Base-by-base conservation (phyloP, 1,284 basidiomycete species). In the Moesziomyces parantarcticus region DNA sequence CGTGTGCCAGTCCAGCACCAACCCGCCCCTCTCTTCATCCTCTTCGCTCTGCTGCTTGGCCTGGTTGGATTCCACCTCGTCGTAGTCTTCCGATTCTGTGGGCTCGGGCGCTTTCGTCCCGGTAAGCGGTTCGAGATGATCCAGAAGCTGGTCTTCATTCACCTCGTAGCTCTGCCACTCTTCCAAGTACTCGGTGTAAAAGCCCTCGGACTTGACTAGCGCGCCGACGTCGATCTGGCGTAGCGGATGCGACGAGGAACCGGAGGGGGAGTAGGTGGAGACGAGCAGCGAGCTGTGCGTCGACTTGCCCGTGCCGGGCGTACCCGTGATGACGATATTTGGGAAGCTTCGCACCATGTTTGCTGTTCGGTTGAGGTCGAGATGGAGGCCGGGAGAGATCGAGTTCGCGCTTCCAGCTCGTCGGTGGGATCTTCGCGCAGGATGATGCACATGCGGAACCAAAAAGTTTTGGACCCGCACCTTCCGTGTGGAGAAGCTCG, bases 1-100 rank as follows among this genome's bases (percentile, higher is more conserved):
- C 32, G 93, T 94, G 84, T 99, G 97, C 92, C 97, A 98, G 84
- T 99, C 97, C 26, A 99, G 88, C 56, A 99, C 90, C 76, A 97
- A 87, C 13, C 94, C 94, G 2, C 82, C 82, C 7, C 71, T 58
- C 23, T 69, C 56, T 13, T 79, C 79, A n/a, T 63, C 67, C 25
- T 74, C 70, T 7, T 63, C 62, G 3, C 25, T 20, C 26, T 62
- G 55, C 13, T 73, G 22, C 22, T 53, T 75, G 3, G 75, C 73
- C 7, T 26, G 43, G 5, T 9, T 23, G 13, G 43, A 18, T 42
- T 70, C 54, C 3, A 16, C 29, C 20, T 59, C 53, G 34, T 64
- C 56, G 34, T 48, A 60, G 7, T 74, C 71, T 18, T 59, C 62
- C 29, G 59, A 58, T 10, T 79, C 79, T 1, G 65, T 1, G 3